These are phyloP conservation scores for Neopestalotiopsis clavispora DNA, from an alignment of 2,329 filamentous ascomycete species.

Conservation along the genomic window DNA sequence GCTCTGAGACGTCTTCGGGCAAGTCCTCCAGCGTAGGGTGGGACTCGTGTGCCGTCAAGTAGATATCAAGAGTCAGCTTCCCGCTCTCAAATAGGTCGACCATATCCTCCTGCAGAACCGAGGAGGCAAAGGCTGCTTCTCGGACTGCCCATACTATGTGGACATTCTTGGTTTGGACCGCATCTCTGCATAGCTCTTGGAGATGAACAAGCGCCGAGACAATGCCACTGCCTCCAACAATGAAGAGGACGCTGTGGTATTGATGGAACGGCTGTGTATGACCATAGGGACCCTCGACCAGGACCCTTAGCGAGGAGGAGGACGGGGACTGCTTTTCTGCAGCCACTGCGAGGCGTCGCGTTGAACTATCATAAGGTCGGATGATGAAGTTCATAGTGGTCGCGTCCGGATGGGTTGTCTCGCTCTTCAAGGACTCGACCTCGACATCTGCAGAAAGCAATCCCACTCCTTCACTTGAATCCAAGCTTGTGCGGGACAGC, in stretches of 20 bases:
- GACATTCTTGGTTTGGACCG: constrained; percentile 27
- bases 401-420: not conserved
- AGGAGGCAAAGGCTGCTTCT: constrained; percentile 41
- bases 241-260: constrained; percentile 46
- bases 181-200: constrained; percentile 27
- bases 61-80: constrained; percentile 41
- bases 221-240: constrained; percentile 51
- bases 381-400: constrained; percentile 47
- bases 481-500: constrained; percentile 24
- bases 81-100: constrained; percentile 30
- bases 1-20: constrained; percentile 26
- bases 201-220: constrained; percentile 48
- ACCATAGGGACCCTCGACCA: constrained; percentile 52
- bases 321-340: constrained; percentile 32
- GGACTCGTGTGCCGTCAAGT: constrained; percentile 34
- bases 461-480: not conserved
- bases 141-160: constrained; percentile 50
- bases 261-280: constrained; percentile 42
- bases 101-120: constrained; percentile 41
- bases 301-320: constrained; percentile 36
- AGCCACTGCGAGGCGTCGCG: constrained; percentile 38
- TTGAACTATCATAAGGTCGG: constrained; percentile 51
- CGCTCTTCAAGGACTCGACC: not conserved
- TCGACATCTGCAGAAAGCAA: constrained; percentile 1
- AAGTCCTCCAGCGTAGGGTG: not conserved